A percentile compares a stretch with the other conserved stretches of the same genome.
phyloP scores from a whole-genome alignment of 768 basidiomycete genomes.

The Tylopilus rubrobrunneus region DNA sequence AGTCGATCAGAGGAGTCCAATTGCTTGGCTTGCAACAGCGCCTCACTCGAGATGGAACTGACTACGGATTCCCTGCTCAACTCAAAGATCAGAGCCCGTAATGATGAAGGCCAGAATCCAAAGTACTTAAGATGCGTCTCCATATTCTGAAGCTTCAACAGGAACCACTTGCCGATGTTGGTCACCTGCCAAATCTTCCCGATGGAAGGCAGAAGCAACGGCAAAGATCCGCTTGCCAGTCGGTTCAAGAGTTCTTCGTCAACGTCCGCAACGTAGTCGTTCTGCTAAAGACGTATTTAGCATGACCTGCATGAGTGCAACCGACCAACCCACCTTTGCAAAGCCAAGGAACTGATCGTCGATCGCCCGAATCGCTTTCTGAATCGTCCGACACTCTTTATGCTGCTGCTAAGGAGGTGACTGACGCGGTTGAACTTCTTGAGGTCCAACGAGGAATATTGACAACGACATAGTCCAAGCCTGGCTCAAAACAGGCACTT shows the following conservation, averaged over 20 bases:
- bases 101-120: not conserved
- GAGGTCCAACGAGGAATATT: slow-evolving; percentile 99
- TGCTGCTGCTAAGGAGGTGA: slow-evolving; percentile 84
- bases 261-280: slow-evolving; percentile 83
- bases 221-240: slow-evolving; percentile 98
- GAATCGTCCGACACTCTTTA: slow-evolving; percentile 99
- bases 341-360: slow-evolving; percentile 96
- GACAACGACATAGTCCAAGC: slow-evolving; percentile 94
- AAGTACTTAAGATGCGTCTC: slow-evolving; percentile 72
- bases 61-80: slow-evolving; percentile 55
- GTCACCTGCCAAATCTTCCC: slow-evolving; percentile 97
- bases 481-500: slow-evolving; percentile 96
- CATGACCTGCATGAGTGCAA: not conserved
- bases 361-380: slow-evolving; percentile 96
- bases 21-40: slow-evolving; percentile 84
- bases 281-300: slow-evolving; percentile 41
- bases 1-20: slow-evolving; percentile 95
- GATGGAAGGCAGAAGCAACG: slow-evolving; percentile 89
- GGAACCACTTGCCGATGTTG: slow-evolving; percentile 98
- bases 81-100: not conserved
- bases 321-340: slow-evolving; percentile 54
- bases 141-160: slow-evolving; percentile 83
- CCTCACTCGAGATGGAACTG: slow-evolving; percentile 54
- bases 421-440: slow-evolving; percentile 97
- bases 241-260: slow-evolving; percentile 89